These are phyloP conservation scores for Posidonia oceanica DNA, from an alignment of 116 monocot species.

Conservation along the genomic window DNA sequence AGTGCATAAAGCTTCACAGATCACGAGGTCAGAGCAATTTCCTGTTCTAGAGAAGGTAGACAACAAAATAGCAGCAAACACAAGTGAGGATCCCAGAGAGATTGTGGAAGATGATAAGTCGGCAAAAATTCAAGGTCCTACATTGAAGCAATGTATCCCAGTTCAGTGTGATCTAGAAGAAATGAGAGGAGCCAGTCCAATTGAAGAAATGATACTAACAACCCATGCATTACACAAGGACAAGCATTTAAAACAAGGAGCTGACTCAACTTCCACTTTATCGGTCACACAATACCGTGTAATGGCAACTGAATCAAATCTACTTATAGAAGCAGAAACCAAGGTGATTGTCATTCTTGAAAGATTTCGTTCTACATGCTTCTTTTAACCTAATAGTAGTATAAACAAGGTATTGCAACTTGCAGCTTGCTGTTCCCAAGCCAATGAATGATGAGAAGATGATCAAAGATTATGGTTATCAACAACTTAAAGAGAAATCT, in stretches of 20 bases:
- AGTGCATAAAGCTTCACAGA: neutral
- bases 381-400: neutral
- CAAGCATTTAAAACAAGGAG: conserved; percentile 1
- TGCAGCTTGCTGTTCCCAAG: neutral
- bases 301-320: neutral
- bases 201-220: conserved; percentile 1
- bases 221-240: neutral
- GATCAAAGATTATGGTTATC: neutral
- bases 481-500: neutral
- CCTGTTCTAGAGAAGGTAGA: neutral
- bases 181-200: neutral
- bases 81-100: neutral
- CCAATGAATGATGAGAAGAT: neutral
- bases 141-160: neutral
- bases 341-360: neutral
- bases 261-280: neutral
- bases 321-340: neutral
- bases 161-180: neutral
- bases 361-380: neutral
- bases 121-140: neutral
- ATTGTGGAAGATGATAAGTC: neutral
- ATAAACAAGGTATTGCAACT: neutral
- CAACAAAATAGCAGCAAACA: neutral
- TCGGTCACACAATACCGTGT: neutral
- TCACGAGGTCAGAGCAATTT: neutral